Evolutionary conservation across 2,329 filamentous ascomycete species (phyloP), one percentile per base, ranked within the genome.

Genomic region (Monosporascus sp.): DNA sequence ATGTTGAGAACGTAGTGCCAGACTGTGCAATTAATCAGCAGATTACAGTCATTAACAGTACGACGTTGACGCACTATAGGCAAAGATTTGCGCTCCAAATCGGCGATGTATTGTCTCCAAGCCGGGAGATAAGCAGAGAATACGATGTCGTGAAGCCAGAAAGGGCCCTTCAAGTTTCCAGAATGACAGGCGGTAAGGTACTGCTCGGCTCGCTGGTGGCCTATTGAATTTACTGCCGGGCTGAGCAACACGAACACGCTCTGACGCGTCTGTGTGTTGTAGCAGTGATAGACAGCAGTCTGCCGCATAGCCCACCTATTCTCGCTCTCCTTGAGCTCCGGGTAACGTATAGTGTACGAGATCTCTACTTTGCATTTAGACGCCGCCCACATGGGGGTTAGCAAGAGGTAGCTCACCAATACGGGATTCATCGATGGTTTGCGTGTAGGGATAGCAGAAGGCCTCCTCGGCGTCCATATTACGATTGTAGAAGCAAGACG

Each of bases 261-360:
- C 42, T 63, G 60, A n/a, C 38, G 42, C 0, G 63, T 64, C 7
- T 51, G 24, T 2, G 52, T 38, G 47, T 65, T 55, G 51, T 60
- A 59, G 48, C 58, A 60, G 44, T 64, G 64, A 48, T 60, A 65
- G 6, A 67, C 48, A 7, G 58, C 65, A 34, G 51, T 67, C 41
- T 67, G 65, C 8, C 65, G 62, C 37, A 66, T 62, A 17, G 50
- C 58, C 65, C 65, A 67, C 31, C 57, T 54, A 5, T 55, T 45
- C 4, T 58, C 56, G 39, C 38, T 51, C 9, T 56, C 48, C 46
- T 65, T 67, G 41, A 59, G 60, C 50, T 67, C 63, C 9, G 65
- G 65, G 39, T 67, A 67, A 17, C 59, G 59, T 20, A 67, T 54
- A 1, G 62, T 64, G 51, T 67, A 67, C 14, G 54, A 51, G 4